Evolutionary conservation across 495 filamentous ascomycete species (phyloP).

Genomic region (Lepidopterella palustris): DNA sequence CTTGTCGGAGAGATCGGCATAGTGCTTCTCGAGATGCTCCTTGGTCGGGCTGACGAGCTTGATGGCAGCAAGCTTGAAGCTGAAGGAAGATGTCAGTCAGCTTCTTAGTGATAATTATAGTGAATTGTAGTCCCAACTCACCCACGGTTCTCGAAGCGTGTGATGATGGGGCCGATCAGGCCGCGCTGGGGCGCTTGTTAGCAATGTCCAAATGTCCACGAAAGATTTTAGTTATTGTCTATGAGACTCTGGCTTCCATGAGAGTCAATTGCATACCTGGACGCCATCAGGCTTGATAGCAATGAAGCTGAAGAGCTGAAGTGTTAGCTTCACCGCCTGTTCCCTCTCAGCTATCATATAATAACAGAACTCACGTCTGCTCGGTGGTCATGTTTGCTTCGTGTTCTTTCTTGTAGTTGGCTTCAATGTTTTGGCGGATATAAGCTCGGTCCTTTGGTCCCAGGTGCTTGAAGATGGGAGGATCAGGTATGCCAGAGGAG

Average conservation of each 20-base stretch:
- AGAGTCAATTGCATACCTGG: slow-evolving; percentile 56
- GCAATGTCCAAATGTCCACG: slow-evolving; percentile 2
- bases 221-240: background rate
- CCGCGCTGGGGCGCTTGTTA: slow-evolving; percentile 61
- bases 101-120: background rate
- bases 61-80: slow-evolving; percentile 96
- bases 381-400: slow-evolving; percentile 73
- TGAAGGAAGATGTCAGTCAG: slow-evolving; percentile 27
- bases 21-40: slow-evolving; percentile 96
- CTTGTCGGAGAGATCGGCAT: slow-evolving; percentile 85
- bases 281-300: slow-evolving; percentile 99
- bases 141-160: slow-evolving; percentile 93
- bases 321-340: slow-evolving; percentile 13
- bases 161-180: slow-evolving; percentile 92
- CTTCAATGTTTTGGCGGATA: slow-evolving; percentile 37
- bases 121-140: slow-evolving; percentile 37
- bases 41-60: slow-evolving; percentile 84
- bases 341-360: background rate
- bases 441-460: slow-evolving; percentile 44
- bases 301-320: slow-evolving; percentile 67
- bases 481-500: slow-evolving; percentile 34
- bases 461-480: slow-evolving; percentile 43
- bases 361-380: slow-evolving; percentile 70
- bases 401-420: slow-evolving; percentile 30
- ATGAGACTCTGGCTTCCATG: background rate